phyloP scores from a whole-genome alignment of 139 green algal species.

The Tetraselmis chui region DNA sequence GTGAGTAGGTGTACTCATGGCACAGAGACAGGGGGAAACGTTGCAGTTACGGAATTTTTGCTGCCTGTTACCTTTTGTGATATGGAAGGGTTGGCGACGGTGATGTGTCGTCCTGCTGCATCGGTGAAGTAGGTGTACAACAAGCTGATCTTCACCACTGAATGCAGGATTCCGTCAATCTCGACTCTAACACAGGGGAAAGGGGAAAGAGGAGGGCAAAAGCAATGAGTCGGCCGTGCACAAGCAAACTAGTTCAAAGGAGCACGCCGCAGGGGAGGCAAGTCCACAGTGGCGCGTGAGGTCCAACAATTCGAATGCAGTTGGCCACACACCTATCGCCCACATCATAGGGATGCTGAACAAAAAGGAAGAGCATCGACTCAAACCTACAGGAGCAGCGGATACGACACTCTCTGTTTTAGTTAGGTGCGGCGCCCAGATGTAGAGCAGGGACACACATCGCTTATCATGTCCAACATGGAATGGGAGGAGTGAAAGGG shows the following conservation, averaged over 20 bases:
- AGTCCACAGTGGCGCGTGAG: too few relatives aligned
- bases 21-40: not conserved
- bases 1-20: not conserved
- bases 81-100: not conserved
- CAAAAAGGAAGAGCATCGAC: slow-evolving; percentile 42
- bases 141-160: not conserved
- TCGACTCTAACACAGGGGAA: too few relatives aligned
- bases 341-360: slow-evolving; percentile 33
- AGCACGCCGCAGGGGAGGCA: too few relatives aligned
- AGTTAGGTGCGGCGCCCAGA: too few relatives aligned
- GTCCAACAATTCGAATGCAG: too few relatives aligned
- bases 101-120: not conserved
- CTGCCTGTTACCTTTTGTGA: not conserved
- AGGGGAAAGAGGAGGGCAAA: too few relatives aligned
- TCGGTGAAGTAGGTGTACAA: not conserved
- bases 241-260: too few relatives aligned
- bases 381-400: slow-evolving; percentile 20
- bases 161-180: not conserved
- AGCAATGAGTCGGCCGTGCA: too few relatives aligned
- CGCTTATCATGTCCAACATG: too few relatives aligned
- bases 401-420: too few relatives aligned
- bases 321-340: not conserved
- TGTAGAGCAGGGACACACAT: too few relatives aligned
- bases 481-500: not conserved
- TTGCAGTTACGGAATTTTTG: too few relatives aligned